Evolutionary conservation across 2,329 filamentous ascomycete genomes (phyloP), one percentile per base, ranked within the genome.

Genomic region (Pyrenophora tritici-repentis): DNA sequence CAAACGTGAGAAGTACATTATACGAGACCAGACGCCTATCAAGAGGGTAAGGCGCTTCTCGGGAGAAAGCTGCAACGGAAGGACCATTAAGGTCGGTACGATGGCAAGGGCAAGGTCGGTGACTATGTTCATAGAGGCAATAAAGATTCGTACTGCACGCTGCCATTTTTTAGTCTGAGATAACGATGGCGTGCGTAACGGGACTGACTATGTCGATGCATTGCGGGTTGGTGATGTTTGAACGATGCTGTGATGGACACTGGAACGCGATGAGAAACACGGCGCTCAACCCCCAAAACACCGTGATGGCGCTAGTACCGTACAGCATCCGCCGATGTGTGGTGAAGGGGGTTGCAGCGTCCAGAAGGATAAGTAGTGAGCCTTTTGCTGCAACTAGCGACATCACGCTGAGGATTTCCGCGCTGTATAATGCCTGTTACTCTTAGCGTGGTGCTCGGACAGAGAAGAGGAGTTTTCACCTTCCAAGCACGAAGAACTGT

Each of bases 221-320:
- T n/a, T 29, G 8, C 7, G 48, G 37, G 29, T 46, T 24, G 8
- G 36, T 39, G n/a, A 52, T 45, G 14, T 40, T 8, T 41, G 41
- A 47, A 18, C 36, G 33, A 31, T 26, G 40, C 1, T 37, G 33
- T 1, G 41, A 18, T 14, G 41, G 35, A 13, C 50, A 53, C 4
- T 53, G 50, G 35, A 53, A 48, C n/a, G 34, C 44, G 16, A 53
- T 48, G 4, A 48, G 44, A 6, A 53, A 13, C 0, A 53, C 14
- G 0, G 34, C 50, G 4, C 29, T 53, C 1, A 48, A 2, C 3
- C 52, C 38, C 47, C 48, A 51, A 2, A 51, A n/a, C 14, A 52
- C 1, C 17, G 43, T 52, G 26, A 47, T 1, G 14, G 31, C 8
- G 7, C 41, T 36, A 2, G 41, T 42, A 4, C 16, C 32, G 2